Evolutionary conservation across 257 asterid genomes (phyloP).

Genomic region (Gentiana macrophylla): DNA sequence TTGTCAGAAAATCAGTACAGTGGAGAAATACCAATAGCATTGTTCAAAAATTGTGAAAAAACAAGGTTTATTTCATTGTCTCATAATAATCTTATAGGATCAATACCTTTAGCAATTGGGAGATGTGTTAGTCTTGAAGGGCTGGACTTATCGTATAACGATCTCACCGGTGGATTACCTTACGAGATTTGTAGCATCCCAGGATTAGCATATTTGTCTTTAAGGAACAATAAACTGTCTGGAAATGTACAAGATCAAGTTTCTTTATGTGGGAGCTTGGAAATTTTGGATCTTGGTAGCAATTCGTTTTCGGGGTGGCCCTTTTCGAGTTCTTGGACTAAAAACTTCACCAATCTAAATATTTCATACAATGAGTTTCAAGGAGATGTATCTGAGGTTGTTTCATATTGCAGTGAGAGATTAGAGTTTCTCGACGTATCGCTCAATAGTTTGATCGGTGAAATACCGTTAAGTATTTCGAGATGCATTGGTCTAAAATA

Average conservation of each 20-base stretch:
- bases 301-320: slow-evolving; percentile 51
- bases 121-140: slow-evolving; percentile 76
- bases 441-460: slow-evolving; percentile 51
- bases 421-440: slow-evolving; percentile 62
- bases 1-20: slow-evolving; percentile 60
- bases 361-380: slow-evolving; percentile 50
- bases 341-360: slow-evolving; percentile 51
- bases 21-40: slow-evolving; percentile 60
- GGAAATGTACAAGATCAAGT: slow-evolving; percentile 55
- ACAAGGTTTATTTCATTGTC: slow-evolving; percentile 69
- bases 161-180: slow-evolving; percentile 57
- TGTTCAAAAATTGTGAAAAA: slow-evolving; percentile 59
- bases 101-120: slow-evolving; percentile 58
- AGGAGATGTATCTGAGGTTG: slow-evolving; percentile 34
- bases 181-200: slow-evolving; percentile 52
- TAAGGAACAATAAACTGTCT: slow-evolving; percentile 61
- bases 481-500: slow-evolving; percentile 59
- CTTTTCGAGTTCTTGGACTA: slow-evolving; percentile 43
- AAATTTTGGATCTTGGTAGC: slow-evolving; percentile 81
- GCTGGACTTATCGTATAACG: slow-evolving; percentile 72
- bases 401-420: slow-evolving; percentile 32
- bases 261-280: slow-evolving; percentile 47
- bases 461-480: slow-evolving; percentile 47
- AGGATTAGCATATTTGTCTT: slow-evolving; percentile 46
- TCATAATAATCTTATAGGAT: slow-evolving; percentile 60